Evolutionary conservation across 805 yeast species (phyloP).

Genomic region (Wickerhamomyces bovis): DNA sequence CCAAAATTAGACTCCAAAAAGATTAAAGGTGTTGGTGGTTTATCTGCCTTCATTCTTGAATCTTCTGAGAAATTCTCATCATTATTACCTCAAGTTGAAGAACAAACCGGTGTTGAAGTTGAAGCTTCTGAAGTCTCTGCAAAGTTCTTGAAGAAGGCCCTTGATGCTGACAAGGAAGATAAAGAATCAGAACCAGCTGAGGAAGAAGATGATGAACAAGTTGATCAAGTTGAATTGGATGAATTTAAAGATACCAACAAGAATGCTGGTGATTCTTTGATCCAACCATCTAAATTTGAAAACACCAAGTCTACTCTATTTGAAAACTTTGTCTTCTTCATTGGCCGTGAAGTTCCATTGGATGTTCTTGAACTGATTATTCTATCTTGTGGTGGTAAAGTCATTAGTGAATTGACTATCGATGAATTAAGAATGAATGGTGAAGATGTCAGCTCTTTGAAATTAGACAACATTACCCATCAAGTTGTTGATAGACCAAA

Average conservation of each 20-base stretch:
- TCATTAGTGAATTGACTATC: conserved; percentile 80
- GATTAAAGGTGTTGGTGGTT: conserved; percentile 84
- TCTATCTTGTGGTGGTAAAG: conserved; percentile 78
- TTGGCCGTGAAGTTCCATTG: conserved; percentile 93
- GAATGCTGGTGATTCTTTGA: conserved; percentile 58
- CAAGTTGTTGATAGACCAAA: conserved; percentile 93
- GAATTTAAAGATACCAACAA: conserved; percentile 61
- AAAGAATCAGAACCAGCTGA: conserved; percentile 28
- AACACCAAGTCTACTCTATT: conserved; percentile 64
- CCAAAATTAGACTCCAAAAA: conserved; percentile 67
- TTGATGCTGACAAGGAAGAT: conserved; percentile 34
- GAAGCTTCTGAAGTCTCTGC: conserved; percentile 30
- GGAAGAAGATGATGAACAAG: conserved; percentile 33
- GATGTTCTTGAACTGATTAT: conserved; percentile 87
- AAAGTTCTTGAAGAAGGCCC: conserved; percentile 49
- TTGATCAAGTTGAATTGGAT: conserved; percentile 53
- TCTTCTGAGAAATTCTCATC: conserved; percentile 26
- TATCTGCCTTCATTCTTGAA: conserved; percentile 76
- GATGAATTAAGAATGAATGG: conserved; percentile 53
- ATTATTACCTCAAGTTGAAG: conserved; percentile 15
- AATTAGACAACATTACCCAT: conserved; percentile 73
- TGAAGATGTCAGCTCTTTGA: conserved; percentile 38
- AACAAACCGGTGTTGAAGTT: conserved; percentile 23
- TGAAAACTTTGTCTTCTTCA: conserved; percentile 68
- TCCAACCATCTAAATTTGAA: conserved; percentile 60